These are phyloP conservation scores for Annona cherimola DNA, from an alignment of 164 flowering plant species.

Conservation along the genomic window DNA sequence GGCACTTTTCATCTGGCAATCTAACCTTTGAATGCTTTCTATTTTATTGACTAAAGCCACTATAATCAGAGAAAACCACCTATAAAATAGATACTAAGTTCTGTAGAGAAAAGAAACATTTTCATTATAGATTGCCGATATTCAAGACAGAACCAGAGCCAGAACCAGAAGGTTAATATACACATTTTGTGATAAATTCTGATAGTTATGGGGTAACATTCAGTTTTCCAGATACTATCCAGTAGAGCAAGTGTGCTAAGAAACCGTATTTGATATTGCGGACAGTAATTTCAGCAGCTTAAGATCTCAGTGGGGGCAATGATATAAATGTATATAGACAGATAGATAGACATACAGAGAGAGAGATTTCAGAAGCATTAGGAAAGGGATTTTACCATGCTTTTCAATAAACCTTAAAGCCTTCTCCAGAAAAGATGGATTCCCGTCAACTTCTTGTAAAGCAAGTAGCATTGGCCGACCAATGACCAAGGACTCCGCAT, in stretches of 20 bases:
- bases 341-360: not conserved
- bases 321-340: not conserved
- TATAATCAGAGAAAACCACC: not conserved
- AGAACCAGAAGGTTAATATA: not conserved
- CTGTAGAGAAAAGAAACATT: not conserved
- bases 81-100: not conserved
- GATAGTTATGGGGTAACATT: not conserved
- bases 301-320: not conserved
- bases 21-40: too few relatives aligned
- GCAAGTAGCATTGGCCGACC: slow-evolving; percentile 85
- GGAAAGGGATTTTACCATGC: slow-evolving; percentile 42
- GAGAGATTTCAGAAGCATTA: not conserved
- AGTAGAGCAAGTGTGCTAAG: not conserved
- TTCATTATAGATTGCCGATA: too few relatives aligned
- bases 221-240: not conserved
- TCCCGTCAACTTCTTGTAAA: slow-evolving; percentile 80
- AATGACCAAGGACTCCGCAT: slow-evolving; percentile 44
- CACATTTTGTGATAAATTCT: not conserved
- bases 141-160: not conserved
- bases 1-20: too few relatives aligned
- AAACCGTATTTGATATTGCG: not conserved
- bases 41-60: not conserved
- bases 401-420: slow-evolving; percentile 75
- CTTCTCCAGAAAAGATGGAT: slow-evolving; percentile 86
- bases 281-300: not conserved